Base-by-base conservation (phyloP, 345 rosid genomes). In the Abelmoschus esculentus region DNA sequence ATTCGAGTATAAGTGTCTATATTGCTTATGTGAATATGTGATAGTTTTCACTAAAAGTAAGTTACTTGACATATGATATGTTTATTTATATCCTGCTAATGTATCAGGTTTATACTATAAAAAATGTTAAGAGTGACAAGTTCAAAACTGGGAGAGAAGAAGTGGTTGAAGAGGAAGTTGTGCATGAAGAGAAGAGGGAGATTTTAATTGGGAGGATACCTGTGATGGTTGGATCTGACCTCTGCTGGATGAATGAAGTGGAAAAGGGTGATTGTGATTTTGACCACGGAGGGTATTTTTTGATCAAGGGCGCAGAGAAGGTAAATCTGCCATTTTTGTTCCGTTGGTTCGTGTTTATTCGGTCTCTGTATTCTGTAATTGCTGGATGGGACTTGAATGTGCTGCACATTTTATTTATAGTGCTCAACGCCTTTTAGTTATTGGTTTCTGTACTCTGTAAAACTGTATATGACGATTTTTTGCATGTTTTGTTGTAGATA, bases 291-390 rank as follows among this genome's bases (percentile, higher is more conserved):
- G 98, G 96, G 40, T 93, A 88, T 74, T 93, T 93, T 76, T 60
- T 89, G 70, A 85, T 93, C 57, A 93, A 93, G 76, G 97, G 98
- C 11, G 96, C 97, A 61, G 97, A 93, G 74, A 93, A 93, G 89
- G 97, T 86, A 71, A 79, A 76, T 36, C 13, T 72, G 18, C 26
- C 22, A 26, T 64, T 53, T 70, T 66, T 38, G 9, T 69, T 38
- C 17, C 15, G 2, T 14, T 18, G 3, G 18, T 29, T 69, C 13
- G 7, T 1, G 40, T 11, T 44, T 58, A 2, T 22, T 28, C 7
- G 5, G 55, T 40, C 0, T 46, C 69, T 15, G 28, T 65, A 3
- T 11, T 22, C 31, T 18, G 26, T 65, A 6, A 65, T 44, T 65
- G 19, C 34, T 6, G 68, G 40, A 64, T 7, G 18, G 11, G 54